A percentile compares a stretch with the other conserved stretches of the same genome.
These are phyloP conservation scores for Mycosphaerella sp. DNA, from an alignment of 2,329 filamentous ascomycete species.

Conservation along the genomic window DNA sequence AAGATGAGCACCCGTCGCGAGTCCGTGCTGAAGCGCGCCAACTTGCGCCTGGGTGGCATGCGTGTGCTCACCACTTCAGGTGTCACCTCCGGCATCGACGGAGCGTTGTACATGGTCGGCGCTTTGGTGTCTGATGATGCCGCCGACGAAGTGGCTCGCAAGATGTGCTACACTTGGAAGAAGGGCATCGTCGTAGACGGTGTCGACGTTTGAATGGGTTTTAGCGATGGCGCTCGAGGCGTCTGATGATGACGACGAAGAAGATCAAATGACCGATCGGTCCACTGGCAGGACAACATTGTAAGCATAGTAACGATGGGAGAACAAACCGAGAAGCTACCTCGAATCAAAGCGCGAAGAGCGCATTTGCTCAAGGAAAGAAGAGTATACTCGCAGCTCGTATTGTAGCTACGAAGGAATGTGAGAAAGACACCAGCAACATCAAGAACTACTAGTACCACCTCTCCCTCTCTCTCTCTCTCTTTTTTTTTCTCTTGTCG, in stretches of 20 bases:
- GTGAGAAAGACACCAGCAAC: neutral
- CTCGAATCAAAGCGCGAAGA: constrained; percentile 18
- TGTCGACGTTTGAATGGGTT: constrained; percentile 62
- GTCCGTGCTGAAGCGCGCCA: constrained; percentile 70
- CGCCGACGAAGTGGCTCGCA: constrained; percentile 66
- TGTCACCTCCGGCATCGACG: constrained; percentile 73
- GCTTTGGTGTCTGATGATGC: constrained; percentile 72
- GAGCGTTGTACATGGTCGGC: constrained; percentile 75
- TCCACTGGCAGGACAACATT: neutral
- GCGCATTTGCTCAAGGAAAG: constrained; percentile 4
- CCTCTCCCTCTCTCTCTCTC: neutral
- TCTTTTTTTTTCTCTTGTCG: neutral
- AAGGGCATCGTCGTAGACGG: constrained; percentile 81
- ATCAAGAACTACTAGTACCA: neutral
- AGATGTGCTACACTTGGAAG: constrained; percentile 77
- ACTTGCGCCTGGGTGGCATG: constrained; percentile 63
- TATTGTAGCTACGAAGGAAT: constrained; percentile 13
- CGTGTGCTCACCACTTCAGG: constrained; percentile 76
- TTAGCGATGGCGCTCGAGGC: constrained; percentile 9
- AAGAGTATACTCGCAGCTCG: constrained; percentile 2
- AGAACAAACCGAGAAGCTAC: constrained; percentile 16
- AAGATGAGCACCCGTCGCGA: constrained; percentile 69
- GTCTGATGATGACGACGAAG: neutral
- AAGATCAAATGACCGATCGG: neutral
- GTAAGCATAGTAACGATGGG: constrained; percentile 13